Percentiles rank a stretch among this genome's conserved stretches.
These are phyloP conservation scores for Alternaria novae-zelandiae DNA, from an alignment of 2,329 filamentous ascomycete genomes.

Conservation along the genomic window DNA sequence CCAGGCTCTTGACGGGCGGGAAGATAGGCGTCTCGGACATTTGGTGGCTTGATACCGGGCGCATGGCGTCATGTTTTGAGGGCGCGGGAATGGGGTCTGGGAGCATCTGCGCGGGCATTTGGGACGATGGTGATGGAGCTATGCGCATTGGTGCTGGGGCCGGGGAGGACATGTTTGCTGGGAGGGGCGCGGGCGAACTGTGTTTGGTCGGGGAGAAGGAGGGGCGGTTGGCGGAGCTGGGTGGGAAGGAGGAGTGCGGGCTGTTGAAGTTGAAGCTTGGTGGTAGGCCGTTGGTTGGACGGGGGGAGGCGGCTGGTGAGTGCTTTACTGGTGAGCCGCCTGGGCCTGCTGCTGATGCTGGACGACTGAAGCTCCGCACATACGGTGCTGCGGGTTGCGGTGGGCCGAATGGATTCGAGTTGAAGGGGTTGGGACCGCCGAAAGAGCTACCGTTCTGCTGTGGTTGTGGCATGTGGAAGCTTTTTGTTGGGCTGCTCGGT, in stretches of 20 bases:
- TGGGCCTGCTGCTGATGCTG: conserved; percentile 36
- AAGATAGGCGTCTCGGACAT: conserved; percentile 55
- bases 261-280: conserved; percentile 44
- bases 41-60: conserved; percentile 41
- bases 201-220: conserved; percentile 50
- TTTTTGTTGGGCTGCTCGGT: conserved; percentile 37
- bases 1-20: conserved; percentile 64
- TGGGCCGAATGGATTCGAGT: conserved; percentile 27
- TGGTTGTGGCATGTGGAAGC: conserved; percentile 27
- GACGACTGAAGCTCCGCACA: conserved; percentile 39
- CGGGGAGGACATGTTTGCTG: conserved; percentile 43
- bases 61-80: conserved; percentile 53
- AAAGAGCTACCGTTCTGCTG: conserved; percentile 40
- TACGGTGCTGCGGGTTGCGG: conserved; percentile 26
- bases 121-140: conserved; percentile 35
- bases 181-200: conserved; percentile 45
- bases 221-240: conserved; percentile 37
- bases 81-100: conserved; percentile 52
- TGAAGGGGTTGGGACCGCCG: conserved; percentile 21
- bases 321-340: conserved; percentile 45
- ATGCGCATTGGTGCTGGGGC: conserved; percentile 34
- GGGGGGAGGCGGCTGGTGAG: conserved; percentile 43
- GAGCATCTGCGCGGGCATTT: conserved; percentile 43
- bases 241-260: conserved; percentile 58
- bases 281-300: conserved; percentile 40